phyloP scores from a whole-genome alignment of 805 yeast species.

The Candida hungchunana region DNA sequence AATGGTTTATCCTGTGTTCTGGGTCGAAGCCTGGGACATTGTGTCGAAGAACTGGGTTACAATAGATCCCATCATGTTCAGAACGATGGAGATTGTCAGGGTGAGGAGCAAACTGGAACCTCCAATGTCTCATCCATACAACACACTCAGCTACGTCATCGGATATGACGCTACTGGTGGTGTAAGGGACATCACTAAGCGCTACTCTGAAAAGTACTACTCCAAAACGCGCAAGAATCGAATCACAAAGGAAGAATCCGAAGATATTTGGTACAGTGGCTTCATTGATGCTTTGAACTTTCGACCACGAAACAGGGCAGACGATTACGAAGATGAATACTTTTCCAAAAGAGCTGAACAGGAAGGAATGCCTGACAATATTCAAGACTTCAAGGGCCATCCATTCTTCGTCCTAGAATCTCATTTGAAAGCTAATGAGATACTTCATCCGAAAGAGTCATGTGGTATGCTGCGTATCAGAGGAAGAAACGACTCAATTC shows the following conservation, averaged over 20 bases:
- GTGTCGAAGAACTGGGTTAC: conserved; percentile 74
- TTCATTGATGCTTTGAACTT: conserved; percentile 29
- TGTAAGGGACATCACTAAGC: conserved; percentile 76
- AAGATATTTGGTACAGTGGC: conserved; percentile 52
- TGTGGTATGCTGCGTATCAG: conserved; percentile 68
- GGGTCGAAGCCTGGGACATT: conserved; percentile 94
- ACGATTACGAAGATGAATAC: conserved; percentile 53
- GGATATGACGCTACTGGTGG: conserved; percentile 67
- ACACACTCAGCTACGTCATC: conserved; percentile 66
- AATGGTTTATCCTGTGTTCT: conserved; percentile 63
- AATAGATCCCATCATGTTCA: conserved; percentile 71
- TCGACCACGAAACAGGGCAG: conserved; percentile 21
- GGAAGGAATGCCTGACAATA: conserved; percentile 85
- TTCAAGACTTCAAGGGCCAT: conserved; percentile 81
- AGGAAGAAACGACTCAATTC: conserved; percentile 40
- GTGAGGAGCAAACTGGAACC: conserved; percentile 66
- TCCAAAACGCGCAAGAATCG: conserved; percentile 74
- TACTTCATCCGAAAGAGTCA: conserved; percentile 60
- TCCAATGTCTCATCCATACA: conserved; percentile 51
- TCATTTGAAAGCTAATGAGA: conserved; percentile 69
- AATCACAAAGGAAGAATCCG: conserved; percentile 55
- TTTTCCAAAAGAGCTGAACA: conserved; percentile 55
- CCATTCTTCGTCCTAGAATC: conserved; percentile 80
- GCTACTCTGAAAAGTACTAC: conserved; percentile 70
- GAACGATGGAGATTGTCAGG: conserved; percentile 58